Conservation (phyloP, 179 eudicot species). For the Actinidia arguta region DNA sequence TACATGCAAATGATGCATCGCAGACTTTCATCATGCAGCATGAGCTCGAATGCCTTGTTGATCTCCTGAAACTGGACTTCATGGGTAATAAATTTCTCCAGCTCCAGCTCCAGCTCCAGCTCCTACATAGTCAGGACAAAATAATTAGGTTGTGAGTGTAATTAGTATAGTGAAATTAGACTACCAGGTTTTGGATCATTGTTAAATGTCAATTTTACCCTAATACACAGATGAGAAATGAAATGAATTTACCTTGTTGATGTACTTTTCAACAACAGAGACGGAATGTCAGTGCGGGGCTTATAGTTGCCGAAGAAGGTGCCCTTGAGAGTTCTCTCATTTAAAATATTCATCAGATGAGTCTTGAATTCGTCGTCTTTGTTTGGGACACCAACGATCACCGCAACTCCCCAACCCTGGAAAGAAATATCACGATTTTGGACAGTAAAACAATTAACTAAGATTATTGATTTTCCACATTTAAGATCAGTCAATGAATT, state of each 20-base stretch:
- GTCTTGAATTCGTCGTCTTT: conserved; percentile 31
- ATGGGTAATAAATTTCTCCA: conserved; percentile 82
- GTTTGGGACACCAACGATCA: conserved; percentile 30
- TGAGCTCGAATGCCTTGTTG: conserved; percentile 75
- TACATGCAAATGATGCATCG: conserved; percentile 78
- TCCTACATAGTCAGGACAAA: not conserved
- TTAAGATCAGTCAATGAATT: not conserved
- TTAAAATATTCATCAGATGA: conserved; percentile 51
- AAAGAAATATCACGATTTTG: not conserved
- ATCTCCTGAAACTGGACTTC: conserved; percentile 61
- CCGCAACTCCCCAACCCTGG: conserved; percentile 39
- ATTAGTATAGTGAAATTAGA: not conserved
- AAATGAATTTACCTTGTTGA: conserved; percentile 27
- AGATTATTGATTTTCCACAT: not conserved
- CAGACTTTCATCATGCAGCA: conserved; percentile 65
- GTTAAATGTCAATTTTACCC: no score
- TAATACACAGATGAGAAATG: no score
- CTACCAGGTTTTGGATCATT: not conserved
- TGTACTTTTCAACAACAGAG: conserved; percentile 64
- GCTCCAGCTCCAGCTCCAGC: conserved; percentile 76
- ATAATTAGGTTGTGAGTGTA: no score
- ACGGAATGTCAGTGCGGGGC: conserved; percentile 57
- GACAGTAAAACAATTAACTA: not conserved
- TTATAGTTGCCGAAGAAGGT: conserved; percentile 71
- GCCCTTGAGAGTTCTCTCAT: conserved; percentile 78